Evolutionary conservation across 768 basidiomycete species (phyloP).

Genomic region (Lentinula lateritia): DNA sequence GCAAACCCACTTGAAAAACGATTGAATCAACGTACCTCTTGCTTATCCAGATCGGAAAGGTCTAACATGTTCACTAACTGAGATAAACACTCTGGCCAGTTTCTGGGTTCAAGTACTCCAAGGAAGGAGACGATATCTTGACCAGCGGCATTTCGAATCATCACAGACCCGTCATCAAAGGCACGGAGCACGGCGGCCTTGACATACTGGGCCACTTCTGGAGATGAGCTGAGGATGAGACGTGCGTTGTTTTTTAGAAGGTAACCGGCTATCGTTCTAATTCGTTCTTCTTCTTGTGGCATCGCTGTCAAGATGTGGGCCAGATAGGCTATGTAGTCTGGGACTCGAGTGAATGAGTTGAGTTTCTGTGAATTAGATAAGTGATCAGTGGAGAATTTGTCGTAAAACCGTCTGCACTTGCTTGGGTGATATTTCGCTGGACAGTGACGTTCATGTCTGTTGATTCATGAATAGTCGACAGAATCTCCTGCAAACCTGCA

Average conservation of each 20-base stretch:
- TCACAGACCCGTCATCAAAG: slow-evolving; percentile 74
- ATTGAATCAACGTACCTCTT: slow-evolving; percentile 64
- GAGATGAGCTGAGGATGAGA: slow-evolving; percentile 62
- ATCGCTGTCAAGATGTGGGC: slow-evolving; percentile 84
- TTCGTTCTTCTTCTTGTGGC: slow-evolving; percentile 83
- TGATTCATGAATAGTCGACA: slow-evolving; percentile 87
- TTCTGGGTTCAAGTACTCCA: slow-evolving; percentile 80
- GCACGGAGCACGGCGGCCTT: slow-evolving; percentile 74
- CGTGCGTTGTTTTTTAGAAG: slow-evolving; percentile 94
- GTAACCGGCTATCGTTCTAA: slow-evolving; percentile 93
- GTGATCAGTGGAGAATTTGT: slow-evolving; percentile 16
- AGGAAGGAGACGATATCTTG: slow-evolving; percentile 91
- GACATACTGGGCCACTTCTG: slow-evolving; percentile 65
- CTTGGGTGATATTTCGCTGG: slow-evolving; percentile 81
- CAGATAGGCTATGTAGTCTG: slow-evolving; percentile 95
- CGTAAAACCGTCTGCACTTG: slow-evolving; percentile 26
- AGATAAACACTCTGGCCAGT: slow-evolving; percentile 93
- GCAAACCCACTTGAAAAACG: slow-evolving; percentile 6
- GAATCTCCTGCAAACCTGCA: slow-evolving; percentile 85
- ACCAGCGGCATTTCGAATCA: slow-evolving; percentile 92
- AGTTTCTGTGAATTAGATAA: slow-evolving; percentile 56
- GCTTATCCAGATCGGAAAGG: slow-evolving; percentile 64
- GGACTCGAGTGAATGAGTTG: slow-evolving; percentile 78
- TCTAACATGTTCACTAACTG: slow-evolving; percentile 80
- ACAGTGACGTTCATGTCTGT: slow-evolving; percentile 71